Base-by-base conservation (phyloP, 2,329 filamentous ascomycete genomes). In the Fusarium sp. region DNA sequence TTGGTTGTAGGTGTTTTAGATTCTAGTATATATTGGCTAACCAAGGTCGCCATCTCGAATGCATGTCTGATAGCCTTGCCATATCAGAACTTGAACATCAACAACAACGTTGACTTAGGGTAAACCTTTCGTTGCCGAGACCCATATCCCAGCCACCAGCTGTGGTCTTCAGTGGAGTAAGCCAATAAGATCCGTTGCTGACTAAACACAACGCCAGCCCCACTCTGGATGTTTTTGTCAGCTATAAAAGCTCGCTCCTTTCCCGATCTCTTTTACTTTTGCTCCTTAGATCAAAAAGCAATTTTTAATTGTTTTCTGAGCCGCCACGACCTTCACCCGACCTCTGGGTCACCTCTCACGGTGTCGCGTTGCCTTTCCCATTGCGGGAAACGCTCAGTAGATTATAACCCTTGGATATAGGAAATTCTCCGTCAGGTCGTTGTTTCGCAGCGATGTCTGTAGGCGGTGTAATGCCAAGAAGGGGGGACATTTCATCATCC, bases 321-420 rank as follows among this genome's bases (percentile, higher is more conserved):
- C 80, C 80, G 86, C 86, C 86, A 88, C 86, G 86, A 88, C 86
- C 85, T 80, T 84, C 85, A 87, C 81, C 81, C 80, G 69, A 46
- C 52, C 66, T 45, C 15, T 49, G 25, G 62, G 58, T 62, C 46
- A 58, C 55, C 71, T 74, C 75, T 80, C 76, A 88, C 86, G 85
- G 85, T 87, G 86, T 84, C 79, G 85, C 76, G 86, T 88, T 88
- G 86, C 86, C 86, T 84, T 84, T 83, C 80, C 79, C 79, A 74
- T 66, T 52, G 63, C 67, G 81, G 81, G 83, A 82, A 83, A 77
- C 74, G 79, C 82, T 87, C 84, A 85, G 85, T 80, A 88, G 84
- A 88, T 77, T 67, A 81, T 84, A 78, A 79, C 82, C 85, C 85
- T 84, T 84, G 84, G 78, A 81, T 81, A 86, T 88, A 88, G 86